These are phyloP conservation scores for Trichoderma pleuroti DNA, from an alignment of 2,329 filamentous ascomycete species.

Conservation along the genomic window DNA sequence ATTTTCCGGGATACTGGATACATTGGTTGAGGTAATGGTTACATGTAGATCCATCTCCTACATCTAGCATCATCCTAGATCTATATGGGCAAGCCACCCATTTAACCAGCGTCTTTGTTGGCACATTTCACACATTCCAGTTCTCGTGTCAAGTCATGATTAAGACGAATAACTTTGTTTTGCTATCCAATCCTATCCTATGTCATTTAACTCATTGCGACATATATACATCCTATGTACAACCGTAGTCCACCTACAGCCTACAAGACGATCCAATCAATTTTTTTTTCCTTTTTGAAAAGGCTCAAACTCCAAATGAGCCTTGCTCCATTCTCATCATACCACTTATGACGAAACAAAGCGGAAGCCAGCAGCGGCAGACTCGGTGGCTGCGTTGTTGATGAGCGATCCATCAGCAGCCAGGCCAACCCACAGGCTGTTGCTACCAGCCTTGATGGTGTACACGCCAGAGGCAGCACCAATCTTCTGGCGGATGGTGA, in stretches of 20 bases:
- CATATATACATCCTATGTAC: constrained; percentile 4
- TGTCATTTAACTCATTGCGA: neutral
- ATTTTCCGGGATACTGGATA: neutral
- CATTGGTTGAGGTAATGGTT: no score
- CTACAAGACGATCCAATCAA: neutral
- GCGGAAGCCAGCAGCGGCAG: constrained; percentile 20
- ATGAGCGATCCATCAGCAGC: constrained; percentile 22
- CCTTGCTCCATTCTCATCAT: neutral
- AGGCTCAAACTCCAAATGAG: neutral
- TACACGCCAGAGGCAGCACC: constrained; percentile 23
- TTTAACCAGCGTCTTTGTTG: neutral
- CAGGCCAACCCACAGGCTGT: constrained; percentile 24
- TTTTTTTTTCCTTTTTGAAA: neutral
- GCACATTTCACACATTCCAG: neutral
- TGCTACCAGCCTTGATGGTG: constrained; percentile 27
- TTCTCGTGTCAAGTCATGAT: neutral
- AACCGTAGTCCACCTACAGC: neutral
- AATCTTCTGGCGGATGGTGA: constrained; percentile 24
- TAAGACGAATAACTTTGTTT: neutral
- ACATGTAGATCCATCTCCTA: no score
- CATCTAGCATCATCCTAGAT: no score
- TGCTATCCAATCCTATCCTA: neutral
- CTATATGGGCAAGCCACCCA: no score
- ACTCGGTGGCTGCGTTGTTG: constrained; percentile 23
- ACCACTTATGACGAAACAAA: constrained; percentile 12